Evolutionary conservation across 148 eudicot species (phyloP).

Genomic region (Chenopodium quinoa): DNA sequence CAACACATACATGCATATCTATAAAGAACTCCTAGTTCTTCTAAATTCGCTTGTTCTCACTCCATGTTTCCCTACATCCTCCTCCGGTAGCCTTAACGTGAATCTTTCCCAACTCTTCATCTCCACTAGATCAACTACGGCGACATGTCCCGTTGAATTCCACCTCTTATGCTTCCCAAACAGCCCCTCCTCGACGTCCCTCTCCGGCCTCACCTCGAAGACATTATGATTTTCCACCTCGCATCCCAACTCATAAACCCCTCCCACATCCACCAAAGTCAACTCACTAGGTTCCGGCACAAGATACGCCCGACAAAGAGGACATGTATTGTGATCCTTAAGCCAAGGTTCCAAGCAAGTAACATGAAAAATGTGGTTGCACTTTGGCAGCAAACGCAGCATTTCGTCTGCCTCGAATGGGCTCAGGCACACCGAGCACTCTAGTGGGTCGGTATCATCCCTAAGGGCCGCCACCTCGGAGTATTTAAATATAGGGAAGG

Average conservation of each 20-base stretch:
- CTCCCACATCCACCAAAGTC: not conserved
- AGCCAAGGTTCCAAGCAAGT: slow-evolving; percentile 30
- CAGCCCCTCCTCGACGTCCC: slow-evolving; percentile 22
- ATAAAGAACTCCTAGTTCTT: too few relatives aligned
- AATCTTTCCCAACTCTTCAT: too few relatives aligned
- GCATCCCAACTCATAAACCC: slow-evolving; percentile 1
- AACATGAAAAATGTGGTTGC: slow-evolving; percentile 36
- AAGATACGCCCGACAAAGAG: slow-evolving; percentile 12
- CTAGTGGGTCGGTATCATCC: slow-evolving; percentile 6
- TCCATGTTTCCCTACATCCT: too few relatives aligned
- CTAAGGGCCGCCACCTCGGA: slow-evolving; percentile 22
- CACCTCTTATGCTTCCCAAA: slow-evolving; percentile 38
- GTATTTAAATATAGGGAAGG: slow-evolving; percentile 28
- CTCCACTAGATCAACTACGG: too few relatives aligned
- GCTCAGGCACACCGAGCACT: slow-evolving; percentile 40
- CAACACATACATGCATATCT: too few relatives aligned
- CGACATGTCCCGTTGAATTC: slow-evolving; percentile 46
- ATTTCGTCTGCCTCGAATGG: slow-evolving; percentile 26
- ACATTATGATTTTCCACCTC: not conserved
- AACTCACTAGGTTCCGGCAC: slow-evolving; percentile 8
- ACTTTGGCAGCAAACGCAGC: slow-evolving; percentile 40
- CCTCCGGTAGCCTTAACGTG: too few relatives aligned
- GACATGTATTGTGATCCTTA: slow-evolving; percentile 24
- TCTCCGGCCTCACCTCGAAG: slow-evolving; percentile 10
- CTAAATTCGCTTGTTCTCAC: too few relatives aligned